phyloP scores from a whole-genome alignment of 2,329 filamentous ascomycete species.

The Aspergillus piperis region DNA sequence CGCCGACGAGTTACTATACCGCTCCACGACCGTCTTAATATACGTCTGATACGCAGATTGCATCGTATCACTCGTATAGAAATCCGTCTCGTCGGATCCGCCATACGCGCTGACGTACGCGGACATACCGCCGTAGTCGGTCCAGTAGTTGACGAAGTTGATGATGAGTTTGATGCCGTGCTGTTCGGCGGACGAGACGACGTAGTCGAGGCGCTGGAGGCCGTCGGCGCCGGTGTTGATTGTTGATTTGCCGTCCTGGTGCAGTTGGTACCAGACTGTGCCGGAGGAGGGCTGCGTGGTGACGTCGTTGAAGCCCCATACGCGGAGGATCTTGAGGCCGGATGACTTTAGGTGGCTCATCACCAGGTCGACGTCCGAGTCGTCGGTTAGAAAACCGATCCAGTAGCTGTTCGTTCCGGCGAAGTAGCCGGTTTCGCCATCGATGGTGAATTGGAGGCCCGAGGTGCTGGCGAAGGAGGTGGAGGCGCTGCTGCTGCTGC shows the following conservation, averaged over 20 bases:
- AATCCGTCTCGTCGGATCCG: conserved; percentile 50
- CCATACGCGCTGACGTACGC: conserved; percentile 60
- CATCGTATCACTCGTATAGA: conserved; percentile 58
- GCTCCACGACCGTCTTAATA: conserved; percentile 59
- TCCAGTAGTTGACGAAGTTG: conserved; percentile 65
- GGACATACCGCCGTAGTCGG: conserved; percentile 66
- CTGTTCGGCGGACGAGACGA: conserved; percentile 61
- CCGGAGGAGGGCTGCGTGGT: conserved; percentile 42
- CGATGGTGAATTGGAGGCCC: conserved; percentile 40
- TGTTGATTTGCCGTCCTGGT: conserved; percentile 40
- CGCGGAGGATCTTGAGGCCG: conserved; percentile 53
- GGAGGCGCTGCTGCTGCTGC: conserved; percentile 6
- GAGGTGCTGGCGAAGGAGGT: conserved; percentile 27
- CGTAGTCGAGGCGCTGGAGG: conserved; percentile 65
- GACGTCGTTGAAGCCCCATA: conserved; percentile 59
- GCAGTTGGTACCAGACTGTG: conserved; percentile 49
- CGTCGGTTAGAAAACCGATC: conserved; percentile 52
- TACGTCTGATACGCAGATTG: conserved; percentile 65
- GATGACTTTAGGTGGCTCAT: conserved; percentile 36
- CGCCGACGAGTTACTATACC: conserved; percentile 60
- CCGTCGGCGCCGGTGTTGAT: conserved; percentile 67
- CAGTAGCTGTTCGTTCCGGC: conserved; percentile 57
- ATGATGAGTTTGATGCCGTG: conserved; percentile 64
- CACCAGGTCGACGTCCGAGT: conserved; percentile 51
- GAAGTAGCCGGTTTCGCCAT: conserved; percentile 46